Conservation (phyloP, 495 filamentous ascomycete genomes). For the Neurospora sp. region DNA sequence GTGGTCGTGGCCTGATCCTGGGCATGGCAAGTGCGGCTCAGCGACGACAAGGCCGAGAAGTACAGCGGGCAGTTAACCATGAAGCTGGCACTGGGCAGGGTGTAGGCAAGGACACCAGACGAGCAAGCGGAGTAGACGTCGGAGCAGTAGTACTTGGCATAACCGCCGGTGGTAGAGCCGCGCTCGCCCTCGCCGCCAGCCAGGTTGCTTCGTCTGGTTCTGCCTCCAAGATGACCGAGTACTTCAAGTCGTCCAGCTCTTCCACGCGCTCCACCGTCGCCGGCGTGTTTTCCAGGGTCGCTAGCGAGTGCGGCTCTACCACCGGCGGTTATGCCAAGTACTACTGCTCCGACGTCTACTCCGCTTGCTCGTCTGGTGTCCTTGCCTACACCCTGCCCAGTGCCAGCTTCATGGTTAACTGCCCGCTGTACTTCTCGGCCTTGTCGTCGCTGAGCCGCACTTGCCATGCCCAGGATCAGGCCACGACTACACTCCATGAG, state of each 20-base stretch:
- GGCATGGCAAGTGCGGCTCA: too few relatives aligned
- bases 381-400: slow-evolving; percentile 48
- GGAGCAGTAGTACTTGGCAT: too few relatives aligned
- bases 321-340: slow-evolving; percentile 33
- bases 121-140: too few relatives aligned
- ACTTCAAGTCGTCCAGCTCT: slow-evolving; percentile 49
- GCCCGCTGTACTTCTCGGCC: slow-evolving; percentile 43
- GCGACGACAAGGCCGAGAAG: too few relatives aligned
- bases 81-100: too few relatives aligned
- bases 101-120: too few relatives aligned
- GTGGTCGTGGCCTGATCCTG: too few relatives aligned
- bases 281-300: slow-evolving; percentile 39
- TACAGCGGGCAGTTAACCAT: too few relatives aligned
- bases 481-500: slow-evolving; percentile 53
- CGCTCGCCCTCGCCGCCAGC: slow-evolving; percentile 44
- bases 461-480: slow-evolving; percentile 52
- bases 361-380: slow-evolving; percentile 39
- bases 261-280: slow-evolving; percentile 39
- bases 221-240: slow-evolving; percentile 44
- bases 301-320: slow-evolving; percentile 37
- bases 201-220: slow-evolving; percentile 39
- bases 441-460: slow-evolving; percentile 31
- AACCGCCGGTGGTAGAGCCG: too few relatives aligned
- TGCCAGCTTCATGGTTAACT: slow-evolving; percentile 44
- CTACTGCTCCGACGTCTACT: slow-evolving; percentile 43